phyloP scores from a whole-genome alignment of 2,329 filamentous ascomycete genomes.

The Epichloe gansuensis region DNA sequence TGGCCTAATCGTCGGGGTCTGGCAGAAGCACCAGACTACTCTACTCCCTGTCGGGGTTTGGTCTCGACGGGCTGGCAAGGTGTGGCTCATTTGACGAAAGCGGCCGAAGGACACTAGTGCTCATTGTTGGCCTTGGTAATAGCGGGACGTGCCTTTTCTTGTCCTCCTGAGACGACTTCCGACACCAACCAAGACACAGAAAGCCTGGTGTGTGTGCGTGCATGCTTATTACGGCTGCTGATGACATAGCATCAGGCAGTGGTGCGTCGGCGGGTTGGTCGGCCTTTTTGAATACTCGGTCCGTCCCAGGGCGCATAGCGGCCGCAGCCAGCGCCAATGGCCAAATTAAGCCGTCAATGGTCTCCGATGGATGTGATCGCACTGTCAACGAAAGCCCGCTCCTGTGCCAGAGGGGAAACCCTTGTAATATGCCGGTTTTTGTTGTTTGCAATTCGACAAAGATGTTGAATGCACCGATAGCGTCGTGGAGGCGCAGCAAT shows the following conservation, averaged over 20 bases:
- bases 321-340: neutral
- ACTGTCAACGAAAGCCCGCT: neutral
- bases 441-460: neutral
- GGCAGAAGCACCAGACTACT: too few species aligned
- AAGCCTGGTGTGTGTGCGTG: neutral
- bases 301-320: neutral
- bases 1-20: too few species aligned
- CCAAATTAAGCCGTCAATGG: neutral
- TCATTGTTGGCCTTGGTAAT: neutral
- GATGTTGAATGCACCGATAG: neutral
- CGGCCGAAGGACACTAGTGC: neutral
- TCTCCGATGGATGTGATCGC: neutral
- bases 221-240: neutral
- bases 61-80: too few species aligned
- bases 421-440: neutral
- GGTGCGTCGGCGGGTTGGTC: neutral
- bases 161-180: neutral
- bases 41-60: too few species aligned
- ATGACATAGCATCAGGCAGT: neutral
- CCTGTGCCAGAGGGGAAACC: neutral
- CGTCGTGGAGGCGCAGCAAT: neutral
- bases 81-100: neutral
- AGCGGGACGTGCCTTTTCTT: too few species aligned
- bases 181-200: neutral
- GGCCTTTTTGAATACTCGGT: neutral